Percentiles rank a stretch among this genome's conserved stretches.
These are phyloP conservation scores for Teunomyces gatunensis DNA, from an alignment of 805 yeast species.

Conservation along the genomic window DNA sequence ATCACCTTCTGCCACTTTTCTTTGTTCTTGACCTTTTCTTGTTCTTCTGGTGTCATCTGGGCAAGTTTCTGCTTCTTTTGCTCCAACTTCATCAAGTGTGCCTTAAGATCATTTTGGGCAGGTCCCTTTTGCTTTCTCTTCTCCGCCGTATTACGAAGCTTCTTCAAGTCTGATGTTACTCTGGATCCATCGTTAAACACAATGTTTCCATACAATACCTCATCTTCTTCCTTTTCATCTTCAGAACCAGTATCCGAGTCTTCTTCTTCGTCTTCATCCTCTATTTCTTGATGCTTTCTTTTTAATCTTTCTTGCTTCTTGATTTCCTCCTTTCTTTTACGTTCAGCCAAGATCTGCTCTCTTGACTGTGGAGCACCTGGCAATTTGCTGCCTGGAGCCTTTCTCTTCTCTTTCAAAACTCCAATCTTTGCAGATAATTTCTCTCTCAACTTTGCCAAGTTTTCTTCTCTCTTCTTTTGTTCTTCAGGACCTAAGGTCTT, in stretches of 20 bases:
- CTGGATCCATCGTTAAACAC: conserved; percentile 78
- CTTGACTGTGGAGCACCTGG: conserved; percentile 83
- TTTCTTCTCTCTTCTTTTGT: conserved; percentile 47
- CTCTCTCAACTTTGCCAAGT: conserved; percentile 68
- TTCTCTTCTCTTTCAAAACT: conserved; percentile 71
- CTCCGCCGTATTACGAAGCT: conserved; percentile 48
- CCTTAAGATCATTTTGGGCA: conserved; percentile 75
- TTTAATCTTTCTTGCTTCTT: conserved; percentile 45
- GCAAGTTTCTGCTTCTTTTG: conserved; percentile 65
- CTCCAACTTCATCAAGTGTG: conserved; percentile 76
- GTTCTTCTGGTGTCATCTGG: conserved; percentile 57
- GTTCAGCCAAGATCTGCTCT: conserved; percentile 71
- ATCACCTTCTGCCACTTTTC: conserved; percentile 83
- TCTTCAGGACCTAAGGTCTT: conserved; percentile 45
- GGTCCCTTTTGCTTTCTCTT: conserved; percentile 74
- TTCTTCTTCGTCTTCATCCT: conserved; percentile 32
- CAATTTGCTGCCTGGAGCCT: conserved; percentile 83
- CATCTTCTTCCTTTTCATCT: conserved; percentile 24
- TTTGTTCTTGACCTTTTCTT: conserved; percentile 61
- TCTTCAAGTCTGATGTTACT: conserved; percentile 68
- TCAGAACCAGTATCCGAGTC: conserved; percentile 21
- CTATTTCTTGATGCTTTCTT: conserved; percentile 39
- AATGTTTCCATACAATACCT: conserved; percentile 76
- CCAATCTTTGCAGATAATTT: conserved; percentile 74
- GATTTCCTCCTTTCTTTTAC: conserved; percentile 48